Percentiles rank a stretch among this genome's conserved stretches.
Evolutionary conservation across 2,329 filamentous ascomycete genomes (phyloP).

Genomic region (Aspergillus viridinutans): DNA sequence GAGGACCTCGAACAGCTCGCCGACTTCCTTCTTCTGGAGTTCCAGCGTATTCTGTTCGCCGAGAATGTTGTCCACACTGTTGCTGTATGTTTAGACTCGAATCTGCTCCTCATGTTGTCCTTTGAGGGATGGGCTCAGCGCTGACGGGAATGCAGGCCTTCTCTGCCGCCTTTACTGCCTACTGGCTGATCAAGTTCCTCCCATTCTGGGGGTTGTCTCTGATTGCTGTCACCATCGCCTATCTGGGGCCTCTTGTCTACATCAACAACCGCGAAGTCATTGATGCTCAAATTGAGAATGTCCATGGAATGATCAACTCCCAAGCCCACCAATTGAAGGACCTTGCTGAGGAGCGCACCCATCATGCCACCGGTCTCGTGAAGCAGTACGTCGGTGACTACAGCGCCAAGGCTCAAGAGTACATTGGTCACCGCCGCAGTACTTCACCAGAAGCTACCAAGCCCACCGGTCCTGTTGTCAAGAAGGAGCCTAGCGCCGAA

Average conservation of each 20-base stretch:
- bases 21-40: constrained; percentile 66
- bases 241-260: constrained; percentile 60
- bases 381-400: constrained; percentile 59
- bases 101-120: background rate
- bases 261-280: constrained; percentile 63
- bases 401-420: constrained; percentile 56
- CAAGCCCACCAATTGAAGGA: constrained; percentile 59
- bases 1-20: constrained; percentile 62
- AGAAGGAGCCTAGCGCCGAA: constrained; percentile 32
- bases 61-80: constrained; percentile 61
- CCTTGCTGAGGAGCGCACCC: constrained; percentile 57
- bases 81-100: constrained; percentile 46
- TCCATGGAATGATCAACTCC: constrained; percentile 50
- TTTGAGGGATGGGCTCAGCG: background rate
- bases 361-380: constrained; percentile 54
- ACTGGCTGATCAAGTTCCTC: constrained; percentile 63
- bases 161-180: constrained; percentile 54
- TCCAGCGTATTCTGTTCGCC: constrained; percentile 62
- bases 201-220: constrained; percentile 62
- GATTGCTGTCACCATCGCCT: constrained; percentile 53
- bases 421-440: constrained; percentile 41
- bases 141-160: constrained; percentile 48
- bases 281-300: constrained; percentile 55
- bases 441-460: constrained; percentile 31
- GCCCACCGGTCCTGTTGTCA: constrained; percentile 18